Base-by-base conservation (phyloP, 805 yeast genomes). In the Yarrowia yakushimensis region DNA sequence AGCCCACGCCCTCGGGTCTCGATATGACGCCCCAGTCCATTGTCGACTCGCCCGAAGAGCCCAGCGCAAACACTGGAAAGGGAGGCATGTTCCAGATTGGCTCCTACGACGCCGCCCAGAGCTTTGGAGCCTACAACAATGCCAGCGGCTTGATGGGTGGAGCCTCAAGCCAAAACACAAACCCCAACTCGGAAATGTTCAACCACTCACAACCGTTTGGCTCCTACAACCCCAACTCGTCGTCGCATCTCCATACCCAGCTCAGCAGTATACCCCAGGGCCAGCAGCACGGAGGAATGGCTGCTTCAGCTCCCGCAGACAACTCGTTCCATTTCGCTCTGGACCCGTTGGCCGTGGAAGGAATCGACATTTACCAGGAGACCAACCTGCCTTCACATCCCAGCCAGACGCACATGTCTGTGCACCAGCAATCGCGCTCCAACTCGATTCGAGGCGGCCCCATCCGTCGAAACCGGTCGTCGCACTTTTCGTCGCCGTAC, bases 271-370 rank as follows among this genome's bases (percentile, higher is more conserved):
- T 48, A 48, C 57, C 57, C 41, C 57, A 48, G 23, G 57, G 57
- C 11, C 57, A 48, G 41, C 41, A 33, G 28, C 41, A 33, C 37
- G 27, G 27, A 27, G 50, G 50, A n/a, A 43, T 45, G 52, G 43
- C 59, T 4, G 42, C 59, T 13, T 34, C 59, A 12, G 59, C 61
- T 8, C 61, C 61, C 17, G 37, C 46, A 39, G 61, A 55, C 61
- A 55, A 55, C 48, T 55, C 61, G 22, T 73, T 73, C 50, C 70
- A 71, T 45, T 81, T 81, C 65, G 66, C 75, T 52, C 72, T 80
- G 33, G 82, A 79, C 63, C 82, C 83, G 6, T 68, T 80, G 64
- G 82, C 83, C 0, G 75, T 77, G 62, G 85, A 81, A 61, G 83
- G 81, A 4, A 76, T 79, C 23, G 61, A 55, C 17, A 36, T 52